Percentiles rank a stretch among this genome's conserved stretches.
phyloP scores from a whole-genome alignment of 805 yeast species.

The Myxozyma sirexii region DNA sequence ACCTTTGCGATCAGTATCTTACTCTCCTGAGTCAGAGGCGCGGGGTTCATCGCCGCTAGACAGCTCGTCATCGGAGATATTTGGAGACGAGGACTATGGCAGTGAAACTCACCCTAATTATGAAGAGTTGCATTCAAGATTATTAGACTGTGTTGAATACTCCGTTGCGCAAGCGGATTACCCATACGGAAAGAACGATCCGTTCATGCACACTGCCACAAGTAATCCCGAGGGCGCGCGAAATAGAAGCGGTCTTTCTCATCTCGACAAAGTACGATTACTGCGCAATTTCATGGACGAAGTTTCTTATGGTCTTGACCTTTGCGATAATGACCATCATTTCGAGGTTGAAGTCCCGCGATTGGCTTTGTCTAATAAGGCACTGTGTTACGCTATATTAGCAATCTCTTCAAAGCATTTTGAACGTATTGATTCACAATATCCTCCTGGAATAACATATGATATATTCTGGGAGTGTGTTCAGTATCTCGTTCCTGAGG shows the following conservation, averaged over 20 bases:
- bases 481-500: constrained; percentile 12
- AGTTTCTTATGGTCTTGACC: constrained; percentile 47
- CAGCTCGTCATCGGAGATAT: not conserved
- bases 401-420: constrained; percentile 45
- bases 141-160: not conserved
- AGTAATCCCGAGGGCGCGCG: not conserved
- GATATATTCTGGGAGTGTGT: constrained; percentile 29
- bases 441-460: constrained; percentile 41
- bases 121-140: not conserved
- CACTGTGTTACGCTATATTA: constrained; percentile 41
- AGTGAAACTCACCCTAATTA: not conserved
- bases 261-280: not conserved
- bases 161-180: not conserved
- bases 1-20: not conserved
- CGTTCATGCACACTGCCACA: not conserved
- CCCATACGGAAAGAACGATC: not conserved
- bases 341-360: constrained; percentile 44
- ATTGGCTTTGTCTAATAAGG: constrained; percentile 40
- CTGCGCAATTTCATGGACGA: constrained; percentile 43
- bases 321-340: constrained; percentile 41
- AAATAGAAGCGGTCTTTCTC: not conserved
- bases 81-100: not conserved
- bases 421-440: constrained; percentile 40
- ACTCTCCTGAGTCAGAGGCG: not conserved
- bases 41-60: not conserved